phyloP scores from a whole-genome alignment of 306 rosid genomes.

The Spatholobus suberectus region DNA sequence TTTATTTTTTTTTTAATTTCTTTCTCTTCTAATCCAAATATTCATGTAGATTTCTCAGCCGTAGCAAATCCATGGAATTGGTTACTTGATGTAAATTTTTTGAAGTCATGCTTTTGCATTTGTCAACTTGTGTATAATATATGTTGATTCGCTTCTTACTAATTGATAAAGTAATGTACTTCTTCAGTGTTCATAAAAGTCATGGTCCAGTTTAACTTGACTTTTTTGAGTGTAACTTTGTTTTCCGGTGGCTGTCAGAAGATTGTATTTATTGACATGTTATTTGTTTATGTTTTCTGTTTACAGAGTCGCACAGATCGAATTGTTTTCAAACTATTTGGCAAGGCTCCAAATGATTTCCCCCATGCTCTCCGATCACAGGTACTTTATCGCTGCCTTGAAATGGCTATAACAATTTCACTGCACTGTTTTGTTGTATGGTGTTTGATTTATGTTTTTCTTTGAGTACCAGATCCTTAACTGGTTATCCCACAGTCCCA shows the following conservation, averaged over 20 bases:
- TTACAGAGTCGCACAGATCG: slow-evolving; percentile 89
- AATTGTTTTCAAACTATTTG: slow-evolving; percentile 91
- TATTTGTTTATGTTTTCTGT: slow-evolving; percentile 28
- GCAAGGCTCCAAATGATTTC: slow-evolving; percentile 90
- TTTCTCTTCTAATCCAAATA: neutral
- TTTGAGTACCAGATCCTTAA: slow-evolving; percentile 60
- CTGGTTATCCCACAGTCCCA: slow-evolving; percentile 84
- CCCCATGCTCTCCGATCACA: slow-evolving; percentile 74
- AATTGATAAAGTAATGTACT: slow-evolving; percentile 1
- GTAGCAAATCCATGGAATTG: neutral
- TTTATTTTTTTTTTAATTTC: neutral
- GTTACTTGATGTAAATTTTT: neutral
- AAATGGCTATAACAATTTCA: slow-evolving; percentile 32
- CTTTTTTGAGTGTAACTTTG: neutral
- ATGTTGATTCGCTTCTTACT: slow-evolving; percentile 5
- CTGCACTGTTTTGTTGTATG: slow-evolving; percentile 27
- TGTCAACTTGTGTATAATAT: neutral
- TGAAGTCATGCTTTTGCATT: neutral
- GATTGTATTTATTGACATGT: slow-evolving; percentile 10
- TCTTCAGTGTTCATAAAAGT: neutral
- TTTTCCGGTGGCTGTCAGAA: slow-evolving; percentile 11
- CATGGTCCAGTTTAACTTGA: neutral
- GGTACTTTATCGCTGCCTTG: slow-evolving; percentile 54
- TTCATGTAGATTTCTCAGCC: neutral
- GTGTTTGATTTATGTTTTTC: slow-evolving; percentile 31